Conservation (phyloP, 1,284 basidiomycete genomes). For the Trametes pubescens region DNA sequence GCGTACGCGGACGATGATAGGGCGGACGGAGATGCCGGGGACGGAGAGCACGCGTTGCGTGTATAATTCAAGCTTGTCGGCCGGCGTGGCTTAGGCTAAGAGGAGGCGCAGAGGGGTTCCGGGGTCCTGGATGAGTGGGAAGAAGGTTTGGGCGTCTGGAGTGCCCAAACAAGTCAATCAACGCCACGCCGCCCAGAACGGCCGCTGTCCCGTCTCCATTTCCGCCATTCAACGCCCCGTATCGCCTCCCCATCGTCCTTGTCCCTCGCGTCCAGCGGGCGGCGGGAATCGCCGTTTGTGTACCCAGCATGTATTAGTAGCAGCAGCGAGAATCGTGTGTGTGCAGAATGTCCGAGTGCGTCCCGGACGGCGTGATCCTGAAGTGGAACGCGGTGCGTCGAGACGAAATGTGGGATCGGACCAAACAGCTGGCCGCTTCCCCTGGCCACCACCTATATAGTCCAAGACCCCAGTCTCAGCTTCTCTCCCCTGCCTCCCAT, state of each 20-base stretch:
- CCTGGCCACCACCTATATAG: constrained; percentile 38
- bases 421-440: constrained; percentile 42
- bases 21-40: constrained; percentile 15
- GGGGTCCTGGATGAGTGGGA: constrained; percentile 43
- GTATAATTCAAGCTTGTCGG: constrained; percentile 13
- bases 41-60: constrained; percentile 8
- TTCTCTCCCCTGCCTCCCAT: constrained; percentile 31
- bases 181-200: constrained; percentile 41
- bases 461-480: constrained; percentile 32
- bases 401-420: constrained; percentile 41
- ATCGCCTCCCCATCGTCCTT: constrained; percentile 26
- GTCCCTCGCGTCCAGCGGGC: background rate
- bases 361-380: constrained; percentile 30
- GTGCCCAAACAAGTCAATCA: constrained; percentile 42
- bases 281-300: background rate
- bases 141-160: constrained; percentile 42
- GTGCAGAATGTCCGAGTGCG: background rate
- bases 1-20: constrained; percentile 5
- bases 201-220: constrained; percentile 35
- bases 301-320: constrained; percentile 11
- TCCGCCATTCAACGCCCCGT: constrained; percentile 35
- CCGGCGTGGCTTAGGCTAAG: constrained; percentile 3
- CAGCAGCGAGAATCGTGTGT: background rate
- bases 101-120: constrained; percentile 25
- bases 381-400: constrained; percentile 23